Evolutionary conservation across 2,329 filamentous ascomycete genomes (phyloP).

Genomic region (Pseudogymnoascus sp.): DNA sequence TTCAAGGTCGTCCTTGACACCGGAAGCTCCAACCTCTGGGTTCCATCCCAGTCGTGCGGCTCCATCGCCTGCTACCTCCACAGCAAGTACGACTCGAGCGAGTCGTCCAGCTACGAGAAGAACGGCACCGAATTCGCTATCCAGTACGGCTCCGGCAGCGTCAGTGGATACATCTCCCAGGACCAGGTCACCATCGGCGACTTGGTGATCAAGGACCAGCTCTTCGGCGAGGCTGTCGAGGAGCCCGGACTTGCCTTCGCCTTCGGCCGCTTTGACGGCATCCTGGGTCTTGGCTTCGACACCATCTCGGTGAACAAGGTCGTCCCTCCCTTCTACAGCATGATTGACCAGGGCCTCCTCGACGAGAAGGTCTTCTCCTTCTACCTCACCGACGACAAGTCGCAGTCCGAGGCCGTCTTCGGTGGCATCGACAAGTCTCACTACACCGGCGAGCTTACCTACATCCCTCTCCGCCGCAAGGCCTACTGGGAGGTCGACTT

Average conservation of each 20-base stretch:
- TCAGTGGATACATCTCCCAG: constrained; percentile 88
- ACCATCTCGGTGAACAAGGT: constrained; percentile 96
- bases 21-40: constrained; percentile 98
- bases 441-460: constrained; percentile 77
- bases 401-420: constrained; percentile 80
- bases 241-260: constrained; percentile 97
- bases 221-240: constrained; percentile 91
- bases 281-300: constrained; percentile 88
- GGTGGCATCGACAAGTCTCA: constrained; percentile 79
- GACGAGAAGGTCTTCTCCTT: constrained; percentile 94
- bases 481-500: constrained; percentile 99
- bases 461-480: constrained; percentile 93
- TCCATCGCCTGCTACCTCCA: constrained; percentile 98
- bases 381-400: constrained; percentile 74
- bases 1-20: constrained; percentile 99
- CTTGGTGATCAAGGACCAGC: constrained; percentile 76
- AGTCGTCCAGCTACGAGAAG: constrained; percentile 85
- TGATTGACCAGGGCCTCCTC: constrained; percentile 81
- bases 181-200: constrained; percentile 84
- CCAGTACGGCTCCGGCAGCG: constrained; percentile 85
- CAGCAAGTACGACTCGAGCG: constrained; percentile 86
- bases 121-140: constrained; percentile 93
- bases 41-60: constrained; percentile 79
- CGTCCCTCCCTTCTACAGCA: constrained; percentile 90
- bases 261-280: constrained; percentile 95